Evolutionary conservation across 2,329 filamentous ascomycete species (phyloP).

Genomic region (Malbranchea cinnamomea): DNA sequence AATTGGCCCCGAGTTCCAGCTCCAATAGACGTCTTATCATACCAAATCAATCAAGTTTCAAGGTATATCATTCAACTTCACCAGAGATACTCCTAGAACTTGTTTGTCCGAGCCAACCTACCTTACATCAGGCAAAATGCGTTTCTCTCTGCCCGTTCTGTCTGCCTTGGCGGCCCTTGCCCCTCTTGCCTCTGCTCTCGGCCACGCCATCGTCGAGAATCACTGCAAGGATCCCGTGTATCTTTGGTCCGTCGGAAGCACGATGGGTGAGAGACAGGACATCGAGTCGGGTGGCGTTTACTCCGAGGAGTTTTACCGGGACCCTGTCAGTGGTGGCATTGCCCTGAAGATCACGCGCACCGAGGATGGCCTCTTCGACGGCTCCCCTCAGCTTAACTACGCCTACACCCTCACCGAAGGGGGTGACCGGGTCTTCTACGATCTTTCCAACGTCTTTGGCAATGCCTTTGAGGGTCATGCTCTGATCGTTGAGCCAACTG

Average conservation of each 20-base stretch:
- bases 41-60: too few relatives aligned
- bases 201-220: slow-evolving; percentile 22
- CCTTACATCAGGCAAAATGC: too few relatives aligned
- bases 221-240: slow-evolving; percentile 20
- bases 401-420: slow-evolving; percentile 26
- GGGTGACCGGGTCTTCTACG: slow-evolving; percentile 27
- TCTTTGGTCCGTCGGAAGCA: slow-evolving; percentile 23
- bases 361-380: slow-evolving; percentile 22
- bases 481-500: slow-evolving; percentile 5
- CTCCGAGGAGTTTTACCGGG: slow-evolving; percentile 21
- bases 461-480: slow-evolving; percentile 22
- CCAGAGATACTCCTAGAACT: too few relatives aligned
- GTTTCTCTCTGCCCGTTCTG: slow-evolving; percentile 7
- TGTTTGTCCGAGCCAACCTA: too few relatives aligned
- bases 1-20: too few relatives aligned
- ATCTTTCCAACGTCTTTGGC: slow-evolving; percentile 29
- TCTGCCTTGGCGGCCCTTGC: slow-evolving; percentile 9
- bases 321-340: slow-evolving; percentile 26
- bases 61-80: too few relatives aligned
- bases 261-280: slow-evolving; percentile 12
- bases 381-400: slow-evolving; percentile 24
- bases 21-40: too few relatives aligned
- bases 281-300: slow-evolving; percentile 20
- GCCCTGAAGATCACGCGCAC: slow-evolving; percentile 27
- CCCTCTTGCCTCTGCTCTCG: slow-evolving; percentile 18